Percentiles rank a stretch among this genome's conserved stretches.
Evolutionary conservation across 1,284 basidiomycete species (phyloP).

Genomic region (Fomitopsis schrenkii): DNA sequence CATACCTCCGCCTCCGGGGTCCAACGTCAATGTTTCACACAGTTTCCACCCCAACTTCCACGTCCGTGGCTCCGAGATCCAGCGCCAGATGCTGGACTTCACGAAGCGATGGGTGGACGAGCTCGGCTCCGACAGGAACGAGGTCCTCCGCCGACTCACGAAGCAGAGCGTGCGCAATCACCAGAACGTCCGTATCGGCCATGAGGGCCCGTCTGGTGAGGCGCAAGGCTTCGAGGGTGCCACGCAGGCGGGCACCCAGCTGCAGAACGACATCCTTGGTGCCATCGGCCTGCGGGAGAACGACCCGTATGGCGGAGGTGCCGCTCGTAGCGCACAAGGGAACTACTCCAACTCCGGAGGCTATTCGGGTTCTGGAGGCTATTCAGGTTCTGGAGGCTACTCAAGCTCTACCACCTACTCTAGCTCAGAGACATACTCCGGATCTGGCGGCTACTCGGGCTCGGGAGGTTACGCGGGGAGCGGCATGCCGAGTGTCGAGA

Average conservation of each 20-base stretch:
- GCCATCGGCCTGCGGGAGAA: neutral
- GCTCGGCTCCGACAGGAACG: conserved; percentile 48
- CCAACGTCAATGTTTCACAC: neutral
- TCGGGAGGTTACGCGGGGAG: neutral
- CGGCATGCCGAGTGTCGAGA: neutral
- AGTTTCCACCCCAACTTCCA: conserved; percentile 89
- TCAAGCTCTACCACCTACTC: too few species aligned
- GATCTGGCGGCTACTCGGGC: neutral
- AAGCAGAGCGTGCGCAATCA: conserved; percentile 70
- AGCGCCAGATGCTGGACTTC: conserved; percentile 73
- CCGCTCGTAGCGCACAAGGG: conserved; percentile 7
- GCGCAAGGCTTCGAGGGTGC: conserved; percentile 42
- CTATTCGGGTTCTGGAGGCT: neutral
- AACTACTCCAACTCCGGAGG: neutral
- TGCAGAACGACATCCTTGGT: conserved; percentile 42
- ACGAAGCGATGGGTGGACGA: conserved; percentile 60
- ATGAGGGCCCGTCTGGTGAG: conserved; percentile 45
- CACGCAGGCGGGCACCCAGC: conserved; percentile 39
- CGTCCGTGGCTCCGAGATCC: conserved; percentile 63
- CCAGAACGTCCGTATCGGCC: conserved; percentile 62
- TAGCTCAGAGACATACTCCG: too few species aligned
- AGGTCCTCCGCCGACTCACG: conserved; percentile 56
- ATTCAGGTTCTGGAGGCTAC: neutral
- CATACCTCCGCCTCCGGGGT: neutral
- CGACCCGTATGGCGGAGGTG: conserved; percentile 6